These are phyloP conservation scores for Trametes maxima DNA, from an alignment of 768 basidiomycete species.

Conservation along the genomic window DNA sequence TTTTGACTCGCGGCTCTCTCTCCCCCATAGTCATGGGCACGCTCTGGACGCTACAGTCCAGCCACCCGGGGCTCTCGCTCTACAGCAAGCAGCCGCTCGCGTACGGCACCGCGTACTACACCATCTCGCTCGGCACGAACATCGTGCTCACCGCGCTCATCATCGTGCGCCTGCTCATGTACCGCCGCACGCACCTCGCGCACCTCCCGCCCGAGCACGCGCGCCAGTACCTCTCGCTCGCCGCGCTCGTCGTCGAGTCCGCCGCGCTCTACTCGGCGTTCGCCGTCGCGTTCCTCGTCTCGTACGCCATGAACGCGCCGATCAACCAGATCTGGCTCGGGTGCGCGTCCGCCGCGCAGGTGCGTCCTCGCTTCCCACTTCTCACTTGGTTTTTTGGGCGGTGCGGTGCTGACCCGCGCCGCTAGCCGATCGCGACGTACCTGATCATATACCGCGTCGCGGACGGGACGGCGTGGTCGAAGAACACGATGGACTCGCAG, in stretches of 20 bases:
- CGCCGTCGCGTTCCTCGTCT: conserved; percentile 30
- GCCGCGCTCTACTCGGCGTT: conserved; percentile 32
- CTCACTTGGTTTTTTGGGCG: neutral
- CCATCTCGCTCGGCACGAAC: conserved; percentile 30
- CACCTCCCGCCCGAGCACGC: conserved; percentile 24
- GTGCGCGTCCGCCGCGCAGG: conserved; percentile 21
- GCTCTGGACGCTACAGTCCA: conserved; percentile 22
- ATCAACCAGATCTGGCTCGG: conserved; percentile 29
- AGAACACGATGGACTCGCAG: conserved; percentile 11
- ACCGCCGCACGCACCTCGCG: conserved; percentile 25
- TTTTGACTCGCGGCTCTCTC: neutral
- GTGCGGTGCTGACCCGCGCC: neutral
- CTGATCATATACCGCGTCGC: conserved; percentile 33
- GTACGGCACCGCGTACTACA: conserved; percentile 29
- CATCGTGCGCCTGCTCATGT: conserved; percentile 24
- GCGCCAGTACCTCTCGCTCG: conserved; percentile 27
- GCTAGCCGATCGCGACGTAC: conserved; percentile 27
- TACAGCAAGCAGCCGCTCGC: conserved; percentile 23
- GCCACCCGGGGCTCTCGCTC: conserved; percentile 25
- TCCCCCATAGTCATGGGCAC: conserved; percentile 21
- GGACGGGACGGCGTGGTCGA: conserved; percentile 26
- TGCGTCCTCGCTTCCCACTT: conserved; percentile 1
- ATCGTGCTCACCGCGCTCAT: conserved; percentile 32
- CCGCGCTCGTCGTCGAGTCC: conserved; percentile 32
- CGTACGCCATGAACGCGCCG: conserved; percentile 29